phyloP scores from a whole-genome alignment of 1,284 basidiomycete genomes.

The Flammula alnicola region DNA sequence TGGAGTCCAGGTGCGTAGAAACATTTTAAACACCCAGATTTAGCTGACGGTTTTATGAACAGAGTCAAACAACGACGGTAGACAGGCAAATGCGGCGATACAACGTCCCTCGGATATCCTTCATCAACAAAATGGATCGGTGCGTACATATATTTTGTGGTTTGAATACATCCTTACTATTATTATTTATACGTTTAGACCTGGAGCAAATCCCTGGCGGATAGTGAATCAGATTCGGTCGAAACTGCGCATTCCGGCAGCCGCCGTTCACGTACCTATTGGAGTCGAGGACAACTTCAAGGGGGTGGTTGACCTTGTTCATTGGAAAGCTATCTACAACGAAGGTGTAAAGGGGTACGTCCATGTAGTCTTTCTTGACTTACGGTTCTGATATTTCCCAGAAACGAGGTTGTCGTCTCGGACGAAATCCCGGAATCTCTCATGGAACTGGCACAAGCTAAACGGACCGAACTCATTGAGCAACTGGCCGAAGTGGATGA shows the following conservation, averaged over 20 bases:
- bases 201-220: conserved; percentile 96
- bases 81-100: conserved; percentile 99
- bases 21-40: no score
- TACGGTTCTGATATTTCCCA: conserved; percentile 33
- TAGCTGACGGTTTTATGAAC: no score
- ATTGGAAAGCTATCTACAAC: conserved; percentile 96
- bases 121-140: conserved; percentile 99
- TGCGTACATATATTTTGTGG: conserved; percentile 29
- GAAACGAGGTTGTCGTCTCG: conserved; percentile 80
- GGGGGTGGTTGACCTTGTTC: conserved; percentile 93
- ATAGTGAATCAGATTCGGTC: conserved; percentile 92
- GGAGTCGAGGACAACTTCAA: conserved; percentile 88
- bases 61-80: conserved; percentile 99
- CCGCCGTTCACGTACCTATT: conserved; percentile 97
- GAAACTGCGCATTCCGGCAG: conserved; percentile 92
- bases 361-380: conserved; percentile 1
- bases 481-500: conserved; percentile 97
- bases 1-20: no score
- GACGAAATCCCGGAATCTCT: conserved; percentile 89
- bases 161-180: conserved; percentile 3
- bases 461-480: conserved; percentile 92
- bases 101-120: conserved; percentile 93
- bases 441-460: conserved; percentile 74
- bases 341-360: conserved; percentile 92
- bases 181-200: conserved; percentile 49